Conservation (phyloP, 345 rosid species). For the Ceriops decandra region DNA sequence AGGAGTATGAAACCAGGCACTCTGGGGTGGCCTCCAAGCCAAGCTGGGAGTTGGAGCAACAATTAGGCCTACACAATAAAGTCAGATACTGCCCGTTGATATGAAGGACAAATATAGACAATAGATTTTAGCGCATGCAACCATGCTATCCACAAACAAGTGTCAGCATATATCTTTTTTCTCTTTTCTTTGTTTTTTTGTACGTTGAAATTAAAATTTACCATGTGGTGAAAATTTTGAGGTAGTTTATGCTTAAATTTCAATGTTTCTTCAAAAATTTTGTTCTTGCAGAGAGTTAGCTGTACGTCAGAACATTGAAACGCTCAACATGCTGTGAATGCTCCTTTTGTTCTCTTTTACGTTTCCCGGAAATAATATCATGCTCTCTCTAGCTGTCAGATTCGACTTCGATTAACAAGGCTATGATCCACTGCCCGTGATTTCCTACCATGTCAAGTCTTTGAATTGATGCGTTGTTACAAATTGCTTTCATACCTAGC, state of each 20-base stretch:
- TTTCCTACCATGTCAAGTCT: conserved; percentile 3
- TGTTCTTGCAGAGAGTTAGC: too few species aligned
- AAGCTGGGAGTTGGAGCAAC: conserved; percentile 67
- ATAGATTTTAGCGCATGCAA: conserved; percentile 3
- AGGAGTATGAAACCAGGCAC: conserved; percentile 59
- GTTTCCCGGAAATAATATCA: neutral
- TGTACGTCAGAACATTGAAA: too few species aligned
- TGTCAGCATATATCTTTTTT: too few species aligned
- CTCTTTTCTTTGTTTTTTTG: too few species aligned
- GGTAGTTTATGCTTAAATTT: too few species aligned
- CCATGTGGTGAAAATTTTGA: too few species aligned
- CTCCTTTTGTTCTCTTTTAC: neutral
- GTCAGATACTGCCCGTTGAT: conserved; percentile 55
- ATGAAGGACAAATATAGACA: conserved; percentile 17
- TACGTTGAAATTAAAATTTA: too few species aligned
- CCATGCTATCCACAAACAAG: neutral
- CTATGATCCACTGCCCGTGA: conserved; percentile 20
- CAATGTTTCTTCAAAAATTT: too few species aligned
- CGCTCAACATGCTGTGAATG: too few species aligned
- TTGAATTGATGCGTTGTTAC: conserved; percentile 31
- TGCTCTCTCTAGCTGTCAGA: neutral
- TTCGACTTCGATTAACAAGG: conserved; percentile 11
- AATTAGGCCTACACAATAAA: conserved; percentile 45
- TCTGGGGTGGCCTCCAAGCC: conserved; percentile 46
- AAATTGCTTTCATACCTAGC: conserved; percentile 28